Percentiles rank a stretch among this genome's conserved stretches.
Conservation (phyloP, 2,329 filamentous ascomycete genomes). For the Aspergillus udagawae region DNA sequence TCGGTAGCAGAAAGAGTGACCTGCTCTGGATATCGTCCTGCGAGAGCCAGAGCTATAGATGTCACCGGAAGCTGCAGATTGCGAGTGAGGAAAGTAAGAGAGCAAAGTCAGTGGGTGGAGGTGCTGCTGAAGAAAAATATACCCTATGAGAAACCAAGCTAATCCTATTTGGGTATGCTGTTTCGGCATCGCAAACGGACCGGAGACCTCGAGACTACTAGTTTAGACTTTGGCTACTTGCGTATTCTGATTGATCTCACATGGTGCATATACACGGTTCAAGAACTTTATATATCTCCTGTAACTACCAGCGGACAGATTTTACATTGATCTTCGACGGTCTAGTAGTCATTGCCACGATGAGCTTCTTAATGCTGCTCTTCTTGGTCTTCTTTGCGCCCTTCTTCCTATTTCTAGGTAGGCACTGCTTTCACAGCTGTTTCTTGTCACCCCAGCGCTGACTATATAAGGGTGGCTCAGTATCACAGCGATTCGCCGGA, state of each 20-base stretch:
- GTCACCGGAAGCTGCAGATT: neutral
- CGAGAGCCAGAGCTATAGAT: constrained; percentile 21
- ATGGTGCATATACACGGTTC: neutral
- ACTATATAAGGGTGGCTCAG: constrained; percentile 45
- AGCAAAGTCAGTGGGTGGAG: constrained; percentile 7
- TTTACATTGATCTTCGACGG: neutral
- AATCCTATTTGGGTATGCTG: constrained; percentile 8
- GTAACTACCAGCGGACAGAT: neutral
- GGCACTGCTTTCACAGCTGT: constrained; percentile 8
- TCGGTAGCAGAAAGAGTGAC: neutral
- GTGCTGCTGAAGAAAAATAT: constrained; percentile 18
- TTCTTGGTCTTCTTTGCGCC: constrained; percentile 37
- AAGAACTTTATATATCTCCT: neutral
- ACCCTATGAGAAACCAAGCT: constrained; percentile 1
- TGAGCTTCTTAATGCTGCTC: constrained; percentile 34
- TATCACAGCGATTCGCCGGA: constrained; percentile 54
- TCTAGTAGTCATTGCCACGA: constrained; percentile 5
- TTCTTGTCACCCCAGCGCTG: constrained; percentile 10
- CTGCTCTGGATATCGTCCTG: constrained; percentile 23
- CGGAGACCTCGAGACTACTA: neutral
- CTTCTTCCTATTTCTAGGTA: constrained; percentile 33
- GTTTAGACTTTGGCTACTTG: neutral
- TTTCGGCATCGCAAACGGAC: neutral
- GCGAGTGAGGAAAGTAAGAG: constrained; percentile 11
- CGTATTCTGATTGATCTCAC: neutral